Conservation (phyloP, 2,329 filamentous ascomycete species). For the Trichoderma atrobrunneum region DNA sequence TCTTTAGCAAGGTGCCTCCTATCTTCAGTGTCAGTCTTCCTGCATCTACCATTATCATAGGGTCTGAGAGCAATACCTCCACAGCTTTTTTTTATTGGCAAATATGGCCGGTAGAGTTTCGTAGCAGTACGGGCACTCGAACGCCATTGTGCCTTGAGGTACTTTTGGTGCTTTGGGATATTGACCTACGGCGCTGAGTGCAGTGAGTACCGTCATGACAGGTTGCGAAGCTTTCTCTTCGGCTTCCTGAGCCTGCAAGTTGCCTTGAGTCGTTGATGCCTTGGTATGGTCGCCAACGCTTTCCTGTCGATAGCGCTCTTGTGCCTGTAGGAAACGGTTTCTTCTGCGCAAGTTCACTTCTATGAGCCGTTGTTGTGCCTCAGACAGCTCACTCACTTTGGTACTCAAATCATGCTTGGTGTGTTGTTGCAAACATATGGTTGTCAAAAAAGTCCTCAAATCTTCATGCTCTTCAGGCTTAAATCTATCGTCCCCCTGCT, state of each 20-base stretch:
- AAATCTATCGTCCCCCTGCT: rapidly evolving
- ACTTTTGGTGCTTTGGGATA: neutral
- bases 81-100: rapidly evolving
- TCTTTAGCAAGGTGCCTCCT: neutral
- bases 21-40: neutral
- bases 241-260: neutral
- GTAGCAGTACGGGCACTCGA: neutral
- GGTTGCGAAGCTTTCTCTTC: neutral
- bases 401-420: neutral
- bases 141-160: neutral
- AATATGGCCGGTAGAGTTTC: neutral
- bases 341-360: neutral
- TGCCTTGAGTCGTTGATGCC: neutral
- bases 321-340: neutral
- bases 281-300: neutral
- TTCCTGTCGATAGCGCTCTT: neutral
- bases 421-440: neutral
- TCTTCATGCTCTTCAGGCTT: neutral
- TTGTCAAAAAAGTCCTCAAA: neutral
- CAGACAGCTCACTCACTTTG: no score
- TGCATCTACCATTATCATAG: neutral
- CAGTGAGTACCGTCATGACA: neutral
- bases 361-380: neutral
- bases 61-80: neutral
- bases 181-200: neutral